Base-by-base conservation (phyloP, 148 eudicot species). In the Silene latifolia region DNA sequence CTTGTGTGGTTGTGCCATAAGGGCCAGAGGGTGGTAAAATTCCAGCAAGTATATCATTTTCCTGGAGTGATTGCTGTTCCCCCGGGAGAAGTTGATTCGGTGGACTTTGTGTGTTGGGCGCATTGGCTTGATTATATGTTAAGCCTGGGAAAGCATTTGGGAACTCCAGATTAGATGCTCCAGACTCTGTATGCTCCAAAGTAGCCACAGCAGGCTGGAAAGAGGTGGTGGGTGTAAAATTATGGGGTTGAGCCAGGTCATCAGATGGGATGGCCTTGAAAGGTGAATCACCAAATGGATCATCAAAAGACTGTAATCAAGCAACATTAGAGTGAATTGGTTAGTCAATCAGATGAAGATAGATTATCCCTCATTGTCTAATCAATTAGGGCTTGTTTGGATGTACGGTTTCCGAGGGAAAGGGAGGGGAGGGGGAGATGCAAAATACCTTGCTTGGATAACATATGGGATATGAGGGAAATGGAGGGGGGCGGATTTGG, bases 251-350 rank as follows among this genome's bases (percentile, higher is more conserved):
- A 77, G 80, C 24, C 67, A 83, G 74, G 59, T 78, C 81, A 53
- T 84, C 86, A 19, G 93, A 70, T 67, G 91, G 79, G 63, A 86
- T 17, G 74, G 96, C 99, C 87, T 69, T 92, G 68, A 95, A 95
- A 56, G 99, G 99, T 25, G 91, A 88, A 74, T 90, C 97, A 11
- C 99, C 97, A 80, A 95, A 95, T 67, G 99, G 97, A 74, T 95
- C 97, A 57, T 87, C 97, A 86, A 92, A 96, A 42, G 89, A 80
- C 99, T 77, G 74, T 62, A 74, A 70, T 32, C 32, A 77, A 59
- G 20, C 24, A 70, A 59, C 21, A 69, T 44, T 17, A 56, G 29
- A 76, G 13, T 15, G 62, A 57, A 14, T 15, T 11, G 51, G 58
- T 17, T 8, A 76, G 13, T 67, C 66, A 67, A 15, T 35, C 14